Evolutionary conservation across 1,139 yeast genomes (phyloP).

Genomic region (Casaregolazyma lundiana): DNA sequence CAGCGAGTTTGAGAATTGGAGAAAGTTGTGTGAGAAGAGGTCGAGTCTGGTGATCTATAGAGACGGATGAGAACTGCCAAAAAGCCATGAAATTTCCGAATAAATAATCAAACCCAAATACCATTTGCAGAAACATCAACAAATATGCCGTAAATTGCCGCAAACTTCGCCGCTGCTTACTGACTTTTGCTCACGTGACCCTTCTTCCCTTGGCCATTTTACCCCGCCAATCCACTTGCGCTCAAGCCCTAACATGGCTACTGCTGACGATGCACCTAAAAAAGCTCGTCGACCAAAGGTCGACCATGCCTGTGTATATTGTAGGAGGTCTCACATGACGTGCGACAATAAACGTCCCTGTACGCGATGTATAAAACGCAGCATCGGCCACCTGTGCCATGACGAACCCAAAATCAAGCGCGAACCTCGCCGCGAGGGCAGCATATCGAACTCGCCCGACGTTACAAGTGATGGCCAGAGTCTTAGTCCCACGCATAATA

Average conservation of each 20-base stretch:
- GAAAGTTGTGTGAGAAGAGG: too few relatives aligned
- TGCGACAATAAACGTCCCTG: slow-evolving; percentile 83
- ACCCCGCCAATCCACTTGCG: slow-evolving; percentile 1
- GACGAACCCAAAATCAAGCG: slow-evolving; percentile 51
- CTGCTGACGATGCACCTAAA: slow-evolving; percentile 4
- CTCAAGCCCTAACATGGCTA: slow-evolving; percentile 4
- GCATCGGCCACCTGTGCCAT: slow-evolving; percentile 84
- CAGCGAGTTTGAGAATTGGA: too few relatives aligned
- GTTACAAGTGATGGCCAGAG: neutral
- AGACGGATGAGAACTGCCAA: too few relatives aligned
- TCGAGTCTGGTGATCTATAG: too few relatives aligned
- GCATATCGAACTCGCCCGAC: neutral
- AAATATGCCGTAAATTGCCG: too few relatives aligned
- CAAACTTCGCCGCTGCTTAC: slow-evolving; percentile 4
- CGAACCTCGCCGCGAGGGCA: slow-evolving; percentile 11
- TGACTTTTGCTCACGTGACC: slow-evolving; percentile 1
- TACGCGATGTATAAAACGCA: slow-evolving; percentile 77
- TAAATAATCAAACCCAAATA: too few relatives aligned
- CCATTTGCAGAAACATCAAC: too few relatives aligned
- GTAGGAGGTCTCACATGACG: slow-evolving; percentile 91
- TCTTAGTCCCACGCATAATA: neutral
- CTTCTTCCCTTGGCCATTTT: neutral
- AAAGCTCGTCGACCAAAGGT: slow-evolving; percentile 28
- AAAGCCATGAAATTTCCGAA: too few relatives aligned
- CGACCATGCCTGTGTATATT: slow-evolving; percentile 75